These are phyloP conservation scores for Solanum raphanifolium DNA, from an alignment of 257 asterid genomes.

Conservation along the genomic window DNA sequence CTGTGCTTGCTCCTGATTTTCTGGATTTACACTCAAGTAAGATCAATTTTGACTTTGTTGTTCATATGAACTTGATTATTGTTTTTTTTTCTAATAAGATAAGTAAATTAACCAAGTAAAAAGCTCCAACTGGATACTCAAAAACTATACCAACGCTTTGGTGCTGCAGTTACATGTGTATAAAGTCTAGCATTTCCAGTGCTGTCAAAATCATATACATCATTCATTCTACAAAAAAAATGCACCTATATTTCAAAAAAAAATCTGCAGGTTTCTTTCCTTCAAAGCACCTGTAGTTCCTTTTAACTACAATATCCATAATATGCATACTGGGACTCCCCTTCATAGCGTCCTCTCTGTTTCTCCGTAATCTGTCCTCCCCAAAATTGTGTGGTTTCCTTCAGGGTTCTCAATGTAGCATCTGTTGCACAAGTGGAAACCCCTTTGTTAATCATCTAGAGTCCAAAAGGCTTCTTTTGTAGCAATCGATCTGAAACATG, in stretches of 20 bases:
- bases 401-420: background rate
- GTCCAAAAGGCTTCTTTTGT: background rate
- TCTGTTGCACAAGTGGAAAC: background rate
- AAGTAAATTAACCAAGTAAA: background rate
- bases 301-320: background rate
- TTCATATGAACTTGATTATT: background rate
- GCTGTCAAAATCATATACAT: background rate
- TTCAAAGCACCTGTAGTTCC: background rate
- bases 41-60: background rate
- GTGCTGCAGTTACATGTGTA: background rate
- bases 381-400: background rate
- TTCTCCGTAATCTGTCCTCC: background rate
- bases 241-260: background rate
- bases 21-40: background rate
- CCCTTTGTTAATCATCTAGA: background rate
- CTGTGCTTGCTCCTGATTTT: background rate
- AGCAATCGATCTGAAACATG: background rate
- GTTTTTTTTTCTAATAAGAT: background rate
- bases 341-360: background rate
- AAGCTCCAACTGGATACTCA: background rate
- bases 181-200: background rate
- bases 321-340: background rate
- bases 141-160: background rate
- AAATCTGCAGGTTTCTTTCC: background rate
- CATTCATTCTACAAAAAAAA: background rate